Evolutionary conservation across 306 rosid species (phyloP), one percentile per base, ranked within the genome.

Genomic region (Cicer chorassanicum): DNA sequence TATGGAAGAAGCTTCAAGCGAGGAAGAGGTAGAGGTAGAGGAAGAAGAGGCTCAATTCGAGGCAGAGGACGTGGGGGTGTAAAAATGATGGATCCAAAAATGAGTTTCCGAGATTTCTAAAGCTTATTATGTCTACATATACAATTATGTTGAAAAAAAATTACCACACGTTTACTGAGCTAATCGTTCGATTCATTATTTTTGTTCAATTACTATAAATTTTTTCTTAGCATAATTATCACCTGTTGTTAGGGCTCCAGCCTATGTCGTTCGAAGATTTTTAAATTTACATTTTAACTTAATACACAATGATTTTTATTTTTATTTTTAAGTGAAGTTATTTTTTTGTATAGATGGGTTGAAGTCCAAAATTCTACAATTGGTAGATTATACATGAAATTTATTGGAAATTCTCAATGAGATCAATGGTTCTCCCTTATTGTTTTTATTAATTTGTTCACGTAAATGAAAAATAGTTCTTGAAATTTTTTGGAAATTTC

Each of bases 41-140:
- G 89, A 18, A 62, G 87, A 49, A 78, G 83, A 48, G 84, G 89
- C 1, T 84, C 86, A 10, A 15, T 43, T 51, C 76, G 97, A 48
- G 91, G 88, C 15, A 82, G 92, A 70, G 97, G 97, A 39, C 87
- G 92, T 4, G 82, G 80, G 4, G 36, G 80, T 3, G 93, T 91
- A 29, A 88, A 73, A 83, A 78, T 53, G 79, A 57, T 79, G 65
- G 98, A 93, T 65, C 96, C 97, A 2, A 93, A 89, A 84, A 93
- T 93, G 98, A 93, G 97, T 74, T 93, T 93, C 70, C 87, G 98
- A 70, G 98, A 93, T 78, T 93, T 93, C 70, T 91, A 83, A 82
- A 8, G 48, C 19, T 61, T 18, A n/a, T 42, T 62, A 40, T 60
- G 44, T 44, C 72, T 64, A 46, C 44, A 43, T 56, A 59, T 29